Conservation (phyloP, 1,284 basidiomycete species). For the Leccinum angustisporum region DNA sequence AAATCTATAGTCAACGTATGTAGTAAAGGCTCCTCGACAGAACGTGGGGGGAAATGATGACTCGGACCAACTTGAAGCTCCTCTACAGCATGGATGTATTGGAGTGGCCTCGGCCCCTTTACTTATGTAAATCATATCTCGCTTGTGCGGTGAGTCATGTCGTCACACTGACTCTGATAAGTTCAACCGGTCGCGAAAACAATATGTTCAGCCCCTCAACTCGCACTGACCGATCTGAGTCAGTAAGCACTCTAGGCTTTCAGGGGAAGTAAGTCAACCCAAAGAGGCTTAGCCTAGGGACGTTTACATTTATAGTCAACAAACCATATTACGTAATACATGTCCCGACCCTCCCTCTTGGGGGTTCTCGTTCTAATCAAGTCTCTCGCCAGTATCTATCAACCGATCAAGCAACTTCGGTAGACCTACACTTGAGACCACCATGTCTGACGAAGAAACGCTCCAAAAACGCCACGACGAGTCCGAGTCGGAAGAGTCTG, state of each 20-base stretch:
- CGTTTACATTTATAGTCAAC: neutral
- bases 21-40: neutral
- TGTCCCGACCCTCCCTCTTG: neutral
- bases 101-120: neutral
- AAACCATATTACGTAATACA: slow-evolving; percentile 15
- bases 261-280: neutral
- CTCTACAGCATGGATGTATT: neutral
- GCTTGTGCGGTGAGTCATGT: neutral
- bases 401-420: slow-evolving; percentile 15
- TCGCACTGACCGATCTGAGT: neutral
- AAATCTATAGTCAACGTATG: neutral
- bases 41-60: neutral
- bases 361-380: slow-evolving; percentile 22
- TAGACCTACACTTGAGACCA: slow-evolving; percentile 4
- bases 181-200: neutral
- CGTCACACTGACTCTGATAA: neutral
- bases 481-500: slow-evolving; percentile 68
- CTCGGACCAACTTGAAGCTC: neutral
- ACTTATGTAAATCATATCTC: neutral
- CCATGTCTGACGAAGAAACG: slow-evolving; percentile 66
- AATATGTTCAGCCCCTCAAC: neutral
- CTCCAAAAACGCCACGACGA: slow-evolving; percentile 61
- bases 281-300: neutral
- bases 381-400: slow-evolving; percentile 10
- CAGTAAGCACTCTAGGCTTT: neutral